Evolutionary conservation across 495 filamentous ascomycete species (phyloP).

Genomic region (Glonium stellatum): DNA sequence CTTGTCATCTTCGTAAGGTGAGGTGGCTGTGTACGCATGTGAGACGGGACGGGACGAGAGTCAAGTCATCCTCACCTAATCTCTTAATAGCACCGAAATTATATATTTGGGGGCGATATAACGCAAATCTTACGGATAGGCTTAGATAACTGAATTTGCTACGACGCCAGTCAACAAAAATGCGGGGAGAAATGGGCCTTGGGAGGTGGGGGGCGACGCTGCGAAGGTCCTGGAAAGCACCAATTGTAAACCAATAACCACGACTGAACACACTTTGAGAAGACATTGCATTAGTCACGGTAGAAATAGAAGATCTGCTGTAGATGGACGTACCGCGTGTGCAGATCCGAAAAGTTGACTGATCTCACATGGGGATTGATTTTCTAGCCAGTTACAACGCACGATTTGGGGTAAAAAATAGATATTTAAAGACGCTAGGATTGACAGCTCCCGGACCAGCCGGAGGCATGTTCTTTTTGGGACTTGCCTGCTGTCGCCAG

Average conservation of each 20-base stretch:
- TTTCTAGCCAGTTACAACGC: neutral
- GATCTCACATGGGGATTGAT: neutral
- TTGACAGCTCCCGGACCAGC: neutral
- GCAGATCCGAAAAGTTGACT: neutral
- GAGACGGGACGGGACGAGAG: conserved; percentile 7
- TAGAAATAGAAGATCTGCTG: neutral
- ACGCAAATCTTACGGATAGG: neutral
- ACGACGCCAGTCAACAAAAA: neutral
- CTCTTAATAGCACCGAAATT: conserved; percentile 1
- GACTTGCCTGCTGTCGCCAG: neutral
- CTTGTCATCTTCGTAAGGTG: neutral
- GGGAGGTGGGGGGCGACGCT: neutral
- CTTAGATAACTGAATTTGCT: neutral
- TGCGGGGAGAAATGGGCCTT: neutral
- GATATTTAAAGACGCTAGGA: neutral
- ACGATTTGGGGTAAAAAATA: neutral
- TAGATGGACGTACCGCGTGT: neutral
- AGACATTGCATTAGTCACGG: neutral
- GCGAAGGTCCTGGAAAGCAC: neutral
- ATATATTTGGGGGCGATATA: neutral
- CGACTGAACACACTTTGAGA: neutral
- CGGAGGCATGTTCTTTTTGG: conserved; percentile 1
- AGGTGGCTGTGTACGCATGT: conserved; percentile 6
- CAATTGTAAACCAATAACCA: neutral
- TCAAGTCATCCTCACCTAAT: neutral